phyloP scores from a whole-genome alignment of 75 land plant species.

The Gnetum montanum region DNA sequence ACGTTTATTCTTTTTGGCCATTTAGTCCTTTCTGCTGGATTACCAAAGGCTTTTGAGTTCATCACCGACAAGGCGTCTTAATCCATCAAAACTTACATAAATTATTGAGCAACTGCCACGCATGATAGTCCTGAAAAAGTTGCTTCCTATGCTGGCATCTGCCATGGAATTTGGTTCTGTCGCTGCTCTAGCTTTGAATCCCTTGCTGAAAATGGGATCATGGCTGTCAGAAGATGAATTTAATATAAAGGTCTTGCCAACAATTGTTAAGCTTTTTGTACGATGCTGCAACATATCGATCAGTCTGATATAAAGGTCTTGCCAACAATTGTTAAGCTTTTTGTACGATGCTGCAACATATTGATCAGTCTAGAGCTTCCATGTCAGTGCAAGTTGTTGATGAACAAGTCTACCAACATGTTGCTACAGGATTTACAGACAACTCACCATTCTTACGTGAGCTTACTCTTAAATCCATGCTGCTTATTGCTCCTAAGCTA shows the following conservation, averaged over 20 bases:
- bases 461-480: constrained; percentile 94
- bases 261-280: constrained; percentile 89
- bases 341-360: constrained; percentile 91
- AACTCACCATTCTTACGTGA: constrained; percentile 96
- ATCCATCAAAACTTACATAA: constrained; percentile 87
- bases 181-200: constrained; percentile 86
- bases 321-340: constrained; percentile 91
- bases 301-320: constrained; percentile 95
- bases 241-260: constrained; percentile 84
- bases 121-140: constrained; percentile 88
- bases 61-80: constrained; percentile 73
- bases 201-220: constrained; percentile 87
- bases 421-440: constrained; percentile 91
- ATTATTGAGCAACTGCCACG: constrained; percentile 97
- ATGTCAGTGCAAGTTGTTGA: constrained; percentile 86
- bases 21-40: constrained; percentile 95
- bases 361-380: constrained; percentile 91
- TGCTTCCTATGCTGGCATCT: constrained; percentile 93
- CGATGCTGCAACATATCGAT: constrained; percentile 93
- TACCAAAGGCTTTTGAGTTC: constrained; percentile 95
- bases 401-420: constrained; percentile 96
- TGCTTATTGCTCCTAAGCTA: constrained; percentile 89
- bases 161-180: constrained; percentile 99
- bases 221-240: constrained; percentile 92
- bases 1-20: constrained; percentile 25